phyloP scores from a whole-genome alignment of 768 basidiomycete genomes.

The Lactifluus rugatus region DNA sequence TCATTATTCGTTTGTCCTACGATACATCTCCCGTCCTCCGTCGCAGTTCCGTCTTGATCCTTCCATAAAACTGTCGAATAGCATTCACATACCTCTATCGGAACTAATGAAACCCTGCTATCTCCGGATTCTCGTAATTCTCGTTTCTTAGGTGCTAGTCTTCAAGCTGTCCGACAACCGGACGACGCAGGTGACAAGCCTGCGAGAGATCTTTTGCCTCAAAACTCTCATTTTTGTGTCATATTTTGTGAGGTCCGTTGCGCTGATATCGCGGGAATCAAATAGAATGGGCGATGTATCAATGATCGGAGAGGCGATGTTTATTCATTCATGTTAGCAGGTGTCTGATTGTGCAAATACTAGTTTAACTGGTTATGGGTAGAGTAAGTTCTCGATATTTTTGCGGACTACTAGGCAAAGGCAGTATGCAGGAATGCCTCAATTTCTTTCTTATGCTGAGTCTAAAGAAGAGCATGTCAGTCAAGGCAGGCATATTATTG shows the following conservation, averaged over 20 bases:
- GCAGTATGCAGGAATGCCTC: conserved; percentile 59
- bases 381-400: neutral
- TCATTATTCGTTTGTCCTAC: neutral
- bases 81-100: neutral
- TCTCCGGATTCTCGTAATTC: neutral
- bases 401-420: conserved; percentile 30
- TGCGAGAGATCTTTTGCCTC: too few relatives aligned
- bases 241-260: neutral
- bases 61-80: neutral
- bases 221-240: neutral
- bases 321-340: conserved; percentile 10
- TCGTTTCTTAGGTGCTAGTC: neutral
- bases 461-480: conserved; percentile 29
- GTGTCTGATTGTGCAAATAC: neutral
- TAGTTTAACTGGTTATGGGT: conserved; percentile 1
- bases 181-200: too few relatives aligned
- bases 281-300: neutral
- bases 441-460: conserved; percentile 86
- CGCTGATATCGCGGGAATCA: neutral
- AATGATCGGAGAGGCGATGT: neutral
- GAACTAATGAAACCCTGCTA: neutral
- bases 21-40: neutral
- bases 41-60: neutral
- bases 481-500: neutral
- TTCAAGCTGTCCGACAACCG: neutral